Evolutionary conservation across 2,329 filamentous ascomycete genomes (phyloP).

Genomic region (Endocalyx cinctus): DNA sequence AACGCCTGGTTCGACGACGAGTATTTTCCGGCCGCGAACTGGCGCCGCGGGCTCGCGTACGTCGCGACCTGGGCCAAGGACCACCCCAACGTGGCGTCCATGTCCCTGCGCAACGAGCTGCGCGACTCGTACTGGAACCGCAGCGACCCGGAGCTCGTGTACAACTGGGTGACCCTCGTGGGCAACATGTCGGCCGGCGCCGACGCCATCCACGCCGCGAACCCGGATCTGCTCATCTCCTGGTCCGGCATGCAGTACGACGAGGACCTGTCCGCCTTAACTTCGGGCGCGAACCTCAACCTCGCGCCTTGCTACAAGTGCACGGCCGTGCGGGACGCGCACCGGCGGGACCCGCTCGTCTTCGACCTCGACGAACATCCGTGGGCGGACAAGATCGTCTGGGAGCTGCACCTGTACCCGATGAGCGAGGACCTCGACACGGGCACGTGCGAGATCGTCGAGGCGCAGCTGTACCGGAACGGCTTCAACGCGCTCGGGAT

Average conservation of each 20-base stretch:
- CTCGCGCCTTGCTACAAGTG: slow-evolving; percentile 38
- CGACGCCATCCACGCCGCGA: slow-evolving; percentile 38
- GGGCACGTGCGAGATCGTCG: slow-evolving; percentile 41
- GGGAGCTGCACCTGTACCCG: slow-evolving; percentile 40
- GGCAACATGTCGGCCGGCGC: slow-evolving; percentile 39
- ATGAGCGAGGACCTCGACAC: slow-evolving; percentile 39
- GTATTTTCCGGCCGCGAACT: slow-evolving; percentile 48
- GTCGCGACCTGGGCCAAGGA: slow-evolving; percentile 40
- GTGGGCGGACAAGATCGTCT: slow-evolving; percentile 44
- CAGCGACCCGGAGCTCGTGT: slow-evolving; percentile 31
- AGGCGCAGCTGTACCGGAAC: slow-evolving; percentile 43
- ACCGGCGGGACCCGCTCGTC: slow-evolving; percentile 36
- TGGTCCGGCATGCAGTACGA: slow-evolving; percentile 46
- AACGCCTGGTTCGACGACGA: slow-evolving; percentile 53
- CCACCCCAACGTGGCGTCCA: slow-evolving; percentile 35
- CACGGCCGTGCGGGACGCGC: slow-evolving; percentile 36
- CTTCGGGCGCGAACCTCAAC: slow-evolving; percentile 33
- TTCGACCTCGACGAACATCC: slow-evolving; percentile 41
- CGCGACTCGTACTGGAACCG: slow-evolving; percentile 31
- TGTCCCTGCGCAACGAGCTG: slow-evolving; percentile 38
- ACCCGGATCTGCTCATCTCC: slow-evolving; percentile 41
- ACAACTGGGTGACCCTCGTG: slow-evolving; percentile 43
- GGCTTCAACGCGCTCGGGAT: slow-evolving; percentile 45
- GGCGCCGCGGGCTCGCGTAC: slow-evolving; percentile 49
- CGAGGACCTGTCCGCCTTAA: slow-evolving; percentile 39